A percentile compares a stretch with the other conserved stretches of the same genome.
These are phyloP conservation scores for Fusarium keratoplasticum DNA, from an alignment of 2,329 filamentous ascomycete genomes.

Conservation along the genomic window DNA sequence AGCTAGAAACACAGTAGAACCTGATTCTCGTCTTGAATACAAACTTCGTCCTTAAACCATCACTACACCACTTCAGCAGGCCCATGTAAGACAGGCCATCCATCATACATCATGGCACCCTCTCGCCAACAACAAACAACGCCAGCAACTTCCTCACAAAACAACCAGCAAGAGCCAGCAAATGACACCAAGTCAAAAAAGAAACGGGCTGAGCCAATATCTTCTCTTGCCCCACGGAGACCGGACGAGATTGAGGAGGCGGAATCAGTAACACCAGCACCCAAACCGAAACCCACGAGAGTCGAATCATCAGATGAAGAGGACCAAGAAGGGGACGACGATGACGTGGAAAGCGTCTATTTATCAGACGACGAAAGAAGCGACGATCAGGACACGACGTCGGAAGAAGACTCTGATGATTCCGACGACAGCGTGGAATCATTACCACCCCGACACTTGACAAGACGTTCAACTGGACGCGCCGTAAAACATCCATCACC, in stretches of 20 bases:
- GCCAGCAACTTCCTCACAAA: conserved; percentile 17
- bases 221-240: conserved; percentile 3
- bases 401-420: conserved; percentile 28
- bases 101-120: conserved; percentile 17
- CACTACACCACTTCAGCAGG: not conserved
- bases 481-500: conserved; percentile 1
- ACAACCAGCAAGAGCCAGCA: not conserved
- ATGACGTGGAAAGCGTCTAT: conserved; percentile 36
- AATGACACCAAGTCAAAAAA: conserved; percentile 10
- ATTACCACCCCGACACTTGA: conserved; percentile 21
- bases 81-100: not conserved
- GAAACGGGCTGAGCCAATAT: not conserved
- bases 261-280: conserved; percentile 11
- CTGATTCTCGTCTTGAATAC: not conserved
- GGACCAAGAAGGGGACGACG: not conserved
- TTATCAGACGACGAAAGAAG: conserved; percentile 30
- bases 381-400: conserved; percentile 18
- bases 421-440: conserved; percentile 27
- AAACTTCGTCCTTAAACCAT: not conserved
- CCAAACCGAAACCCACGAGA: conserved; percentile 12
- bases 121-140: conserved; percentile 5
- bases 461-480: conserved; percentile 18
- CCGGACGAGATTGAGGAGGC: conserved; percentile 37
- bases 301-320: conserved; percentile 24
- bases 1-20: not conserved